phyloP scores from a whole-genome alignment of 2,329 filamentous ascomycete genomes.

The Colletotrichum eleusines region DNA sequence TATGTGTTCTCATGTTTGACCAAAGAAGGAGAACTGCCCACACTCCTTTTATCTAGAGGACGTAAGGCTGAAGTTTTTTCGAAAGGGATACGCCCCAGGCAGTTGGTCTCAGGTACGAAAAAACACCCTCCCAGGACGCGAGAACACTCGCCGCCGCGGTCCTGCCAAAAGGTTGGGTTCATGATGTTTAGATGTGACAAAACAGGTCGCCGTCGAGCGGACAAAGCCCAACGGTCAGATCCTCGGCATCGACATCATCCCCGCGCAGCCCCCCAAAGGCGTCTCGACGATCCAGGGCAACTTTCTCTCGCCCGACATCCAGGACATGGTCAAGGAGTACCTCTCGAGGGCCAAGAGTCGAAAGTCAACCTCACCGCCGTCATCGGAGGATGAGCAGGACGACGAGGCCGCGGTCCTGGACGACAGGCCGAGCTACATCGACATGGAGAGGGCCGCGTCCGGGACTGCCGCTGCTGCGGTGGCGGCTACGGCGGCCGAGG shows the following conservation, averaged over 20 bases:
- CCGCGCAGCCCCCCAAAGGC: conserved; percentile 88
- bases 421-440: conserved; percentile 71
- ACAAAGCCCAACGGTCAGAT: conserved; percentile 83
- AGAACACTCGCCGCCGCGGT: not conserved
- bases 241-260: conserved; percentile 93
- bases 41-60: not conserved
- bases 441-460: conserved; percentile 65
- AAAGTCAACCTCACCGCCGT: conserved; percentile 26
- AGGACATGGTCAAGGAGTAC: conserved; percentile 80
- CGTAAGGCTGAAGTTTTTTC: not conserved
- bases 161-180: not conserved
- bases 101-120: conserved; percentile 74
- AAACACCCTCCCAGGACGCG: not conserved
- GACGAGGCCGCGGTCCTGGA: conserved; percentile 47
- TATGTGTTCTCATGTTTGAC: conserved; percentile 55
- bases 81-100: conserved; percentile 82
- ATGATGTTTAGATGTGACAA: conserved; percentile 24
- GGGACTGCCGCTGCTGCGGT: too few species aligned
- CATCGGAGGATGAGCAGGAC: conserved; percentile 24
- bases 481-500: conserved; percentile 43
- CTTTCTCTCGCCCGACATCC: conserved; percentile 83
- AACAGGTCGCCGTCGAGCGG: conserved; percentile 81
- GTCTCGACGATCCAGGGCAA: conserved; percentile 97
- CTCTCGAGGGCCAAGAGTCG: conserved; percentile 72
- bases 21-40: not conserved